Evolutionary conservation across 2,329 filamentous ascomycete species (phyloP).

Genomic region (Emergomyces orientalis): DNA sequence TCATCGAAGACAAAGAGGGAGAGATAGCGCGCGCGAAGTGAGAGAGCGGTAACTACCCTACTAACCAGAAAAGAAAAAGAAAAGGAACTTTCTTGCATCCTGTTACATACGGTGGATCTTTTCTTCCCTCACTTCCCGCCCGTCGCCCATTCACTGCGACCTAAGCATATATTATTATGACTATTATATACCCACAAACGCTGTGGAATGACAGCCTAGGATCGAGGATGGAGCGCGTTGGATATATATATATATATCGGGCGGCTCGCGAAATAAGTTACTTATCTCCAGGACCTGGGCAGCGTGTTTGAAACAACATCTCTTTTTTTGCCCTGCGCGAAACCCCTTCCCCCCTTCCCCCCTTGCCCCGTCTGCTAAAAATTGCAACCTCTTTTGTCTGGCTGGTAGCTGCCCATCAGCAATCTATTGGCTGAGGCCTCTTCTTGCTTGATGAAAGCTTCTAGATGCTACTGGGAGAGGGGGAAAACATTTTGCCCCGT

Average conservation of each 20-base stretch:
- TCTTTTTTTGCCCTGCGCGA: background rate
- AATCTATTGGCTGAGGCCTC: slow-evolving; percentile 3
- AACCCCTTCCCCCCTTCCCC: background rate
- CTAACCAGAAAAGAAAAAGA: background rate
- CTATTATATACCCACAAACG: background rate
- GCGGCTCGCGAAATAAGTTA: background rate
- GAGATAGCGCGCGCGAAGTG: background rate
- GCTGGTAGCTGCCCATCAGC: background rate
- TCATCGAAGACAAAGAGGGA: background rate
- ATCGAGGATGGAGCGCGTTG: background rate
- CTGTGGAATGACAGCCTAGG: background rate
- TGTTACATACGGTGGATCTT: background rate
- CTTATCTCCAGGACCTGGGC: background rate
- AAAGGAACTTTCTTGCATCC: background rate
- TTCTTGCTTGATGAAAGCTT: background rate
- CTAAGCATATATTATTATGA: background rate
- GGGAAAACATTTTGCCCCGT: background rate
- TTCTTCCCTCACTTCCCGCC: background rate
- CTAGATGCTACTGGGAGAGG: background rate
- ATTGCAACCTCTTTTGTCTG: background rate
- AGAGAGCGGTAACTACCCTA: background rate
- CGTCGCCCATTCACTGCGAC: background rate
- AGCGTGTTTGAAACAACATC: slow-evolving; percentile 2
- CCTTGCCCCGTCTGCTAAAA: background rate
- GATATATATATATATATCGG: slow-evolving; percentile 4